Conservation (phyloP, 352 stramenopile species). For the Lagenidium sp. region DNA sequence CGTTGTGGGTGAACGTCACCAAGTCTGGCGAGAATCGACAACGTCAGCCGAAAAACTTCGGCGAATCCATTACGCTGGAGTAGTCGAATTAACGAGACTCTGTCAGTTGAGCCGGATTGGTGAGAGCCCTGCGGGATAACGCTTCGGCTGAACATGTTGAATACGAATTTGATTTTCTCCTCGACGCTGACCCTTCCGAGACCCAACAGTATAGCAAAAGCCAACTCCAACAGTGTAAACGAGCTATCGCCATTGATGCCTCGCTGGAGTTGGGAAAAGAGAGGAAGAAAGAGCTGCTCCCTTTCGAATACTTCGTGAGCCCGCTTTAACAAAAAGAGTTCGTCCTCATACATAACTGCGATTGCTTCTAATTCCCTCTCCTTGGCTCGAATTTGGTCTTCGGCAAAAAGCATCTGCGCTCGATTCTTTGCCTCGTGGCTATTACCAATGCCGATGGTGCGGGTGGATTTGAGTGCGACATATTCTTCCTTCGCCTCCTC, state of each 20-base stretch:
- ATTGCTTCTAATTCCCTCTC: conserved; percentile 51
- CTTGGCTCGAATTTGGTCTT: conserved; percentile 56
- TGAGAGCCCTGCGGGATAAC: conserved; percentile 4
- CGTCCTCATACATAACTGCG: conserved; percentile 45
- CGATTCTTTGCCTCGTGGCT: conserved; percentile 48
- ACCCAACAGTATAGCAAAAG: conserved; percentile 43
- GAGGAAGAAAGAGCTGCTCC: conserved; percentile 57
- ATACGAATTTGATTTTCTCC: conserved; percentile 70
- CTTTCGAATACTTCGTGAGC: conserved; percentile 40
- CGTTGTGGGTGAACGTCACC: conserved; percentile 42
- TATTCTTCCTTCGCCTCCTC: conserved; percentile 57
- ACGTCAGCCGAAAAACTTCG: conserved; percentile 41
- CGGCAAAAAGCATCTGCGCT: conserved; percentile 58
- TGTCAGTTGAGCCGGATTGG: too few species aligned
- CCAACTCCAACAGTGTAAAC: conserved; percentile 31
- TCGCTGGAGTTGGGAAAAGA: conserved; percentile 36
- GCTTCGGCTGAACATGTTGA: conserved; percentile 43
- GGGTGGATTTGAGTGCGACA: conserved; percentile 38
- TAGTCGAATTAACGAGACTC: too few species aligned
- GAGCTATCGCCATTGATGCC: not conserved
- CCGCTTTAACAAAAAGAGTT: conserved; percentile 64
- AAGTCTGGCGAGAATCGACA: conserved; percentile 38
- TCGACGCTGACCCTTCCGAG: conserved; percentile 27
- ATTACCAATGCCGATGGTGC: conserved; percentile 19
- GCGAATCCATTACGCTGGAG: conserved; percentile 31